These are phyloP conservation scores for Monocercomonoides exilis DNA, from an alignment of 78 protist genomes.

Conservation along the genomic window DNA sequence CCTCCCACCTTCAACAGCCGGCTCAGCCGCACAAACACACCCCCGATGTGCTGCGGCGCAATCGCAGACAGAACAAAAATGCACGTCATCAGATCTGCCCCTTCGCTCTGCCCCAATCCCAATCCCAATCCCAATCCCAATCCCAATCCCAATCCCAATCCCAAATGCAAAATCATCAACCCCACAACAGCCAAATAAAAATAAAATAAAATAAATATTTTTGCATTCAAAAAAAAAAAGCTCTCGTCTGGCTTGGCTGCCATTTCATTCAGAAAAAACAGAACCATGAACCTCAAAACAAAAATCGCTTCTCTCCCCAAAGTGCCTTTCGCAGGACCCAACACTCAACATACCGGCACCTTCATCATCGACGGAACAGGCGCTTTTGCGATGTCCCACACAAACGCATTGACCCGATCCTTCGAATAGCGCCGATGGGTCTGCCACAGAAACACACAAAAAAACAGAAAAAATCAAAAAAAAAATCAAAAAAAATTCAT, in stretches of 20 bases:
- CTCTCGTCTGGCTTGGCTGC: too few species aligned
- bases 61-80: background rate
- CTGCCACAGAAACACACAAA: background rate
- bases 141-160: too few species aligned
- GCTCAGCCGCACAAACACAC: background rate
- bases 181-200: too few species aligned
- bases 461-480: background rate
- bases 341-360: too few species aligned
- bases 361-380: background rate
- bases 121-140: too few species aligned
- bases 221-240: too few species aligned
- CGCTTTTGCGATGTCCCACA: background rate
- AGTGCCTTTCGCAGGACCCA: too few species aligned
- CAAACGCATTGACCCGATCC: background rate
- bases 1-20: background rate
- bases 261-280: too few species aligned
- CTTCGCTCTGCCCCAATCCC: background rate
- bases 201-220: too few species aligned
- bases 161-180: too few species aligned
- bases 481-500: background rate
- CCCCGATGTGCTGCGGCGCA: background rate
- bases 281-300: too few species aligned
- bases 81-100: background rate
- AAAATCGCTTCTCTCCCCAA: too few species aligned
- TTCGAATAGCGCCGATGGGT: background rate